These are phyloP conservation scores for Blastobotrys mokoenaii DNA, from an alignment of 805 yeast genomes.

Conservation along the genomic window DNA sequence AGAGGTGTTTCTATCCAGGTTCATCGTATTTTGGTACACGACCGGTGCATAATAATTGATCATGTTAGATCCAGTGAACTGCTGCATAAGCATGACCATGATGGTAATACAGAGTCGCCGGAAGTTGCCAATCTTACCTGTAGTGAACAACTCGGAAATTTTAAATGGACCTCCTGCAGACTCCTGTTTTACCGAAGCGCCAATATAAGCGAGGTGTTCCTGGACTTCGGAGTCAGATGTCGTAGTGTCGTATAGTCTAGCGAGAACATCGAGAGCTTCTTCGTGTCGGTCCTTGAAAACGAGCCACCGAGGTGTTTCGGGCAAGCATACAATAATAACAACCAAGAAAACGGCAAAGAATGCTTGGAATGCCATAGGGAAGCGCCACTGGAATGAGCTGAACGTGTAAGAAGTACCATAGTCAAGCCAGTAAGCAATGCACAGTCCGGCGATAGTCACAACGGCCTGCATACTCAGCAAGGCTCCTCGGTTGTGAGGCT, in stretches of 20 bases:
- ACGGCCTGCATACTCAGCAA: slow-evolving; percentile 12
- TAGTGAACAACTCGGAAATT: slow-evolving; percentile 3
- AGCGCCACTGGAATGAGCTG: slow-evolving; percentile 4
- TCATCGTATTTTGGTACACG: slow-evolving; percentile 81
- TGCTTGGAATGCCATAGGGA: slow-evolving; percentile 9
- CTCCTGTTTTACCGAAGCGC: slow-evolving; percentile 7
- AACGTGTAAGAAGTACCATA: neutral
- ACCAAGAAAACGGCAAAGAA: slow-evolving; percentile 31
- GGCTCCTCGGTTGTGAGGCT: slow-evolving; percentile 48
- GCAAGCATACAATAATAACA: slow-evolving; percentile 40
- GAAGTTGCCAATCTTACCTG: neutral
- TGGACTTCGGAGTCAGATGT: slow-evolving; percentile 70
- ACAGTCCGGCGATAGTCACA: slow-evolving; percentile 19
- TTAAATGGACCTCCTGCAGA: slow-evolving; percentile 13
- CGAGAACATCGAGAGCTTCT: slow-evolving; percentile 75
- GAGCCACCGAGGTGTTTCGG: slow-evolving; percentile 85
- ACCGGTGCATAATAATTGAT: slow-evolving; percentile 48
- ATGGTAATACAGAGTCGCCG: neutral
- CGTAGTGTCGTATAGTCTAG: slow-evolving; percentile 63
- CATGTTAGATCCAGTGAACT: slow-evolving; percentile 5
- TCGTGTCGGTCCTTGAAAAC: slow-evolving; percentile 61
- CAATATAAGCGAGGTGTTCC: slow-evolving; percentile 67
- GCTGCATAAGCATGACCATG: slow-evolving; percentile 3
- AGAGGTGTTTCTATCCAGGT: slow-evolving; percentile 65
- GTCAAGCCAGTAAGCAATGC: slow-evolving; percentile 22